These are phyloP conservation scores for Saccharata proteae DNA, from an alignment of 2,329 filamentous ascomycete genomes.

Conservation along the genomic window DNA sequence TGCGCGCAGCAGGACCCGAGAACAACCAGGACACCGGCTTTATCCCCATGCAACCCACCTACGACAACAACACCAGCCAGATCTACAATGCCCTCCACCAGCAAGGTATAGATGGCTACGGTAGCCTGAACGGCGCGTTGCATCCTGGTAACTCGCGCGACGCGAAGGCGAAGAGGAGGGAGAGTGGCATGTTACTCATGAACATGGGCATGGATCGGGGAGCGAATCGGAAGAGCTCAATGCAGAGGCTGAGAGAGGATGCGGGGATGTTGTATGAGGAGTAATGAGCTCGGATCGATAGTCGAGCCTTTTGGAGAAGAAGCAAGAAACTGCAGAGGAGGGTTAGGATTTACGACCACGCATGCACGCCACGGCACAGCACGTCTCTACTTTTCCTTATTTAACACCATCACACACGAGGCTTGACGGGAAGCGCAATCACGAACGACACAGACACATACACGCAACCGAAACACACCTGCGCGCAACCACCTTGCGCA, in stretches of 20 bases:
- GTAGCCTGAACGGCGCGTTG: constrained; percentile 22
- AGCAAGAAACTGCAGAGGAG: too few relatives aligned
- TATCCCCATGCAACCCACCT: constrained; percentile 37
- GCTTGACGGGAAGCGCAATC: too few relatives aligned
- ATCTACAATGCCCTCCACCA: too few relatives aligned
- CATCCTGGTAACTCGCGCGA: constrained; percentile 18
- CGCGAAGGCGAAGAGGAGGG: constrained; percentile 21
- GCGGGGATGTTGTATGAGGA: constrained; percentile 12
- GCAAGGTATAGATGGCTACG: constrained; percentile 18
- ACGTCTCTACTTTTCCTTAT: too few relatives aligned
- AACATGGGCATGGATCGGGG: constrained; percentile 18
- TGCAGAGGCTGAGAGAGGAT: constrained; percentile 20
- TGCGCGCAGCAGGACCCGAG: constrained; percentile 10
- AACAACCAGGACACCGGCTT: constrained; percentile 37
- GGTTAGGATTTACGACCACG: too few relatives aligned
- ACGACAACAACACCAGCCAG: constrained; percentile 27
- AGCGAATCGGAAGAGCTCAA: constrained; percentile 24
- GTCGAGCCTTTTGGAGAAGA: too few relatives aligned
- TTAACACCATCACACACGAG: too few relatives aligned
- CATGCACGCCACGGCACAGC: too few relatives aligned
- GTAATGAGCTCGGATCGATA: too few relatives aligned
- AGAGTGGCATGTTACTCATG: constrained; percentile 27
- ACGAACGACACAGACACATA: too few relatives aligned
- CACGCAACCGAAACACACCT: too few relatives aligned
- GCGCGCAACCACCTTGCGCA: too few relatives aligned